Conservation (phyloP, 495 filamentous ascomycete genomes). For the Melanomma pulvis-pyrius region DNA sequence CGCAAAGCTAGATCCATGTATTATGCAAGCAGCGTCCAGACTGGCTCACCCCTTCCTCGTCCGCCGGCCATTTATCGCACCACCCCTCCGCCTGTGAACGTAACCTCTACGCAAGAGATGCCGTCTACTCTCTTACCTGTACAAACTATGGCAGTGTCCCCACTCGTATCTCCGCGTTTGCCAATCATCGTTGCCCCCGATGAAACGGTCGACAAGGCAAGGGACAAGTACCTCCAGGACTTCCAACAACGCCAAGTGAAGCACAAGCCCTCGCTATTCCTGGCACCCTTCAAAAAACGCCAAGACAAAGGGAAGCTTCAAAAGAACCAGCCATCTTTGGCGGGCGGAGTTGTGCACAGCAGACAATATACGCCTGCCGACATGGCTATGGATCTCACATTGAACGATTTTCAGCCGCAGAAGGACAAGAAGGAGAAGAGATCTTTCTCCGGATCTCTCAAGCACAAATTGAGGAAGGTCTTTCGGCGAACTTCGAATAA, state of each 20-base stretch:
- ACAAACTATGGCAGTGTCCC: slow-evolving; percentile 1
- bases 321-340: not conserved
- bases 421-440: slow-evolving; percentile 38
- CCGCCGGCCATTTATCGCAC: slow-evolving; percentile 31
- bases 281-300: slow-evolving; percentile 43
- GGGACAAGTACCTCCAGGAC: slow-evolving; percentile 44
- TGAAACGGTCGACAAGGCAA: slow-evolving; percentile 25
- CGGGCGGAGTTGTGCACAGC: slow-evolving; percentile 8
- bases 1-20: slow-evolving; percentile 38
- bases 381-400: not conserved
- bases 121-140: not conserved
- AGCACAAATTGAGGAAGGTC: slow-evolving; percentile 34
- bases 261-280: slow-evolving; percentile 42
- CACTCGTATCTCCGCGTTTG: slow-evolving; percentile 14
- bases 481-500: slow-evolving; percentile 25
- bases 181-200: slow-evolving; percentile 16
- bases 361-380: slow-evolving; percentile 26
- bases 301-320: slow-evolving; percentile 33
- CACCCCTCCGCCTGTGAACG: slow-evolving; percentile 20
- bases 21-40: slow-evolving; percentile 36
- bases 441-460: slow-evolving; percentile 34
- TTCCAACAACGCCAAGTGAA: slow-evolving; percentile 42
- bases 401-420: not conserved
- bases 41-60: slow-evolving; percentile 32
- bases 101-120: slow-evolving; percentile 16